Percentiles rank a stretch among this genome's conserved stretches.
Conservation (phyloP, 1,139 yeast species). For the Pichia sp. region DNA sequence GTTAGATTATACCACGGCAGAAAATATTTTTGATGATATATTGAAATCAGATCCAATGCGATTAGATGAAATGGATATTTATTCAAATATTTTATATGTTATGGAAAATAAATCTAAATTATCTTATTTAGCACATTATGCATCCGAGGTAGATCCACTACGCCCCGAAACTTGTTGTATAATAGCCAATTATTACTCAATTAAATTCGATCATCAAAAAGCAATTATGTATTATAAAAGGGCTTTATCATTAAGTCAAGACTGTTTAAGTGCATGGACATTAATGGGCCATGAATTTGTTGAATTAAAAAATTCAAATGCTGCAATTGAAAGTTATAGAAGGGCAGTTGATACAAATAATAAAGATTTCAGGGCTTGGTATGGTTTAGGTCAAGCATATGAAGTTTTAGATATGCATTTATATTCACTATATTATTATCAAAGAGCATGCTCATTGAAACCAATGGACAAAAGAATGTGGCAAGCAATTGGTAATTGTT, state of each 20-base stretch:
- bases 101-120: conserved; percentile 85
- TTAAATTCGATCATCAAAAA: conserved; percentile 89
- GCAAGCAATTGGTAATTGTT: conserved; percentile 92
- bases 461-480: conserved; percentile 93
- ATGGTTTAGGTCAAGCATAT: conserved; percentile 96
- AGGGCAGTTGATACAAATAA: conserved; percentile 87
- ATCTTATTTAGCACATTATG: conserved; percentile 80
- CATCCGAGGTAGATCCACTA: conserved; percentile 75
- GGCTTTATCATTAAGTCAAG: conserved; percentile 74
- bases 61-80: conserved; percentile 84
- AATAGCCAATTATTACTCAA: conserved; percentile 86
- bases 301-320: conserved; percentile 91
- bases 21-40: conserved; percentile 68
- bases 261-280: conserved; percentile 92
- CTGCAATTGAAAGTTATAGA: conserved; percentile 93
- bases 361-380: conserved; percentile 96
- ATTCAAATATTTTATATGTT: conserved; percentile 88
- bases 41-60: conserved; percentile 76
- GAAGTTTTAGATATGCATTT: conserved; percentile 94
- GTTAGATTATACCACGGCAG: conserved; percentile 76
- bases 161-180: conserved; percentile 95
- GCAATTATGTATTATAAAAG: conserved; percentile 90
- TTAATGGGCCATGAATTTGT: conserved; percentile 98
- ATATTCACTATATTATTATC: conserved; percentile 88
- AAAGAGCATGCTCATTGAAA: conserved; percentile 80